Evolutionary conservation across 2,329 filamentous ascomycete species (phyloP).

Genomic region (Penicillium italicum): DNA sequence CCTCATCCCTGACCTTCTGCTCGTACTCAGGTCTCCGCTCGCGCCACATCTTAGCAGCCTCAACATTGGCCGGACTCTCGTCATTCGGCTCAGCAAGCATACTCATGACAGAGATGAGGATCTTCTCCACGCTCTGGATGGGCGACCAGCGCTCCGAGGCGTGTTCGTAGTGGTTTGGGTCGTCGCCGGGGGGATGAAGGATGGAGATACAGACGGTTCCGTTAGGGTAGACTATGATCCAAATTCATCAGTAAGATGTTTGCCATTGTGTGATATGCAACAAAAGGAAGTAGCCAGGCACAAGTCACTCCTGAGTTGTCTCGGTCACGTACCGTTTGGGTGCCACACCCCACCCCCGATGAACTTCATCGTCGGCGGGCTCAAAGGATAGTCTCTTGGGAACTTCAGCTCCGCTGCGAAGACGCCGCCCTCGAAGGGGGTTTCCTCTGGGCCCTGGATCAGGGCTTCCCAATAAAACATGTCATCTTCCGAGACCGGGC

Average conservation of each 20-base stretch:
- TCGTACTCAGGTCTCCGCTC: constrained; percentile 82
- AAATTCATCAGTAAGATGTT: background rate
- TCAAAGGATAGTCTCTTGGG: constrained; percentile 93
- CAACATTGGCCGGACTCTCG: constrained; percentile 92
- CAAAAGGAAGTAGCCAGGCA: background rate
- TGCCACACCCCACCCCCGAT: constrained; percentile 84
- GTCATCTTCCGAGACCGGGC: constrained; percentile 89
- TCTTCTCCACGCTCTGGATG: constrained; percentile 97
- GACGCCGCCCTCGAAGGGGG: constrained; percentile 91
- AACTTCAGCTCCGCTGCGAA: constrained; percentile 95
- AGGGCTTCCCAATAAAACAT: constrained; percentile 94
- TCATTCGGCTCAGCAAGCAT: constrained; percentile 98
- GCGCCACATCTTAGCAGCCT: constrained; percentile 95
- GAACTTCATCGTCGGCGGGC: constrained; percentile 95
- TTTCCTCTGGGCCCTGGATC: constrained; percentile 92
- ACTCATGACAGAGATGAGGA: constrained; percentile 93
- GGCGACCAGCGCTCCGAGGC: constrained; percentile 94
- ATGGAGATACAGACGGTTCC: constrained; percentile 98
- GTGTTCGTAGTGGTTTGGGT: constrained; percentile 97
- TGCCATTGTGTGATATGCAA: background rate
- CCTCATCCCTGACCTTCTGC: constrained; percentile 75
- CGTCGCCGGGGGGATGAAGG: constrained; percentile 90
- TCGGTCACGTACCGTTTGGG: constrained; percentile 70
- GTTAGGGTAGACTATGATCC: constrained; percentile 71
- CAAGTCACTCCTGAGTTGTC: constrained; percentile 17